Percentiles rank a stretch among this genome's conserved stretches.
phyloP scores from a whole-genome alignment of 106 monocot species.

The Dendrobium huoshanense region DNA sequence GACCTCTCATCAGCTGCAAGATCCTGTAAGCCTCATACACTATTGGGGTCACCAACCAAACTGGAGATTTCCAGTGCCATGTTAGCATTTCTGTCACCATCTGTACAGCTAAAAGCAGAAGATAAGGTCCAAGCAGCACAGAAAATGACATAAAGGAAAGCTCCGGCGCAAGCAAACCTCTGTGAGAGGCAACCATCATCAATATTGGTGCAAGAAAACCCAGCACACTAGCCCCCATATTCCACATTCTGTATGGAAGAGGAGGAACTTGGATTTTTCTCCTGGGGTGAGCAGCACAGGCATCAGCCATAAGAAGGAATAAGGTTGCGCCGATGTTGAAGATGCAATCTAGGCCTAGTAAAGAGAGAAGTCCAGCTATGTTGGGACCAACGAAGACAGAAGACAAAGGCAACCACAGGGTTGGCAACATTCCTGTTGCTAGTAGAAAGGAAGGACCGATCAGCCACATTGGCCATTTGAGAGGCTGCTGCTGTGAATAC shows the following conservation, averaged over 20 bases:
- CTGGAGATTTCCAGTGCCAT: slow-evolving; percentile 95
- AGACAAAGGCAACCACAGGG: slow-evolving; percentile 77
- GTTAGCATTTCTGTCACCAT: slow-evolving; percentile 74
- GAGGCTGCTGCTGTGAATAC: slow-evolving; percentile 16
- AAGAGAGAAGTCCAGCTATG: slow-evolving; percentile 69
- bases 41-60: slow-evolving; percentile 81
- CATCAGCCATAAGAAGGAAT: slow-evolving; percentile 91
- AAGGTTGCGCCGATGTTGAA: slow-evolving; percentile 91
- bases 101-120: slow-evolving; percentile 55
- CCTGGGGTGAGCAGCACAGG: slow-evolving; percentile 58
- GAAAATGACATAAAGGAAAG: slow-evolving; percentile 55
- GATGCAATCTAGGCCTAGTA: slow-evolving; percentile 85
- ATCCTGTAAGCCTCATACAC: slow-evolving; percentile 85
- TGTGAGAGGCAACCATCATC: slow-evolving; percentile 34
- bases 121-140: slow-evolving; percentile 75
- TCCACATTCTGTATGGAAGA: slow-evolving; percentile 63
- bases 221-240: slow-evolving; percentile 49
- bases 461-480: slow-evolving; percentile 87
- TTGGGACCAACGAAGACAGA: slow-evolving; percentile 75
- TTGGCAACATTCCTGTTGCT: slow-evolving; percentile 73
- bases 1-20: slow-evolving; percentile 86
- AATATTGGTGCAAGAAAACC: slow-evolving; percentile 60
- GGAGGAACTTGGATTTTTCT: slow-evolving; percentile 44
- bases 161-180: slow-evolving; percentile 43
- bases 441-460: slow-evolving; percentile 74